Base-by-base conservation (phyloP, 1,284 basidiomycete species). In the Peniophora sp. region DNA sequence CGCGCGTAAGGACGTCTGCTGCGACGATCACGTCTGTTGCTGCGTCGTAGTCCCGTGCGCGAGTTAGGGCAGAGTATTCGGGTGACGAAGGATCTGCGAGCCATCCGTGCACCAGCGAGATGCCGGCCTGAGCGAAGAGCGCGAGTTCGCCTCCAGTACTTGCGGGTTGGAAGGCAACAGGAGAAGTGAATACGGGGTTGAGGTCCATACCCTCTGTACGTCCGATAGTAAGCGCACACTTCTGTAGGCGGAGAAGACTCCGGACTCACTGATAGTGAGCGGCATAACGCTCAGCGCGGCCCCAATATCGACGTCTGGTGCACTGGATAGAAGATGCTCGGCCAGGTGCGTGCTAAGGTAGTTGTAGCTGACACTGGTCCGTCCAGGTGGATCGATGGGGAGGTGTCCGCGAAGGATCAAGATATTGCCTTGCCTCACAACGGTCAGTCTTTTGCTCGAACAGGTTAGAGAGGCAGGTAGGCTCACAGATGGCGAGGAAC, bases 101-200 rank as follows among this genome's bases (percentile, higher is more conserved):
- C 93, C 93, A 96, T 1, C 93, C 93, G 57, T 96, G 92, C 0
- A 93, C 81, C 46, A 96, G 81, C 12, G 79, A 71, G 45, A 96
- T 88, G 6, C 82, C 81, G 1, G 84, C 88, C 47, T 90, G 80
- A n/a, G 83, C 72, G 62, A 97, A 97, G 3, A 96, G 76, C 48
- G 86, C 81, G 27, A 96, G 76, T 63, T 90, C 92, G 8, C 85
- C 87, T 0, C 74, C 75, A 20, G 72, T 70, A 1, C 75, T 75
- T 1, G 75, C 75, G 0, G 85, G 81, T 12, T 78, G 71, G 63
- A 93, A 94, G 0, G 78, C 75, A 2, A 78, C 78, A 3, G 81
- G 62, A 8, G 74, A 74, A 0, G 82, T 85, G 64, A 94, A 94
- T 1, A 83, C 64, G 0, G 91, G 88, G 60, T 94, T 92, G n/a